These are phyloP conservation scores for Colletotrichum filicis DNA, from an alignment of 2,329 filamentous ascomycete species.

Conservation along the genomic window DNA sequence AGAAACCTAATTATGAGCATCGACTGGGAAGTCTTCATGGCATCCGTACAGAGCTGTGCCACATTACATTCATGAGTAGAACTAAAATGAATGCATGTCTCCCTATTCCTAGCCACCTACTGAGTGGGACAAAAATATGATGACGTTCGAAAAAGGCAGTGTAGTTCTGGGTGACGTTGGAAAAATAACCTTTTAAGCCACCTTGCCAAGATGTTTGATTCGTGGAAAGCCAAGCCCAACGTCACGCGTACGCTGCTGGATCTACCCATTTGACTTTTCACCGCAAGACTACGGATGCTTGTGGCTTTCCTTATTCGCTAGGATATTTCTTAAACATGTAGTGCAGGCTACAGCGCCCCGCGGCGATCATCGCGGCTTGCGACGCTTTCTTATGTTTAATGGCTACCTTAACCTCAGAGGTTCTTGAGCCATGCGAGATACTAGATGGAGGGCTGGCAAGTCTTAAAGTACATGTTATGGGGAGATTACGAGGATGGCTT, in stretches of 20 bases:
- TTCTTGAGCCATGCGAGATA: no score
- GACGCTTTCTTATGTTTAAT: background rate
- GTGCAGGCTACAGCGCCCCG: background rate
- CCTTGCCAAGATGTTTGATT: background rate
- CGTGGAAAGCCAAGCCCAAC: background rate
- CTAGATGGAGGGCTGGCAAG: no score
- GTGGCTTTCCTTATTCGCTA: background rate
- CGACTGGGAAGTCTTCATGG: background rate
- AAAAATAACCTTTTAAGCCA: background rate
- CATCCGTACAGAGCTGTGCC: background rate
- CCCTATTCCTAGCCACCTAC: no score
- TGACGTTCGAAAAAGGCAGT: background rate
- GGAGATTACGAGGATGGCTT: no score
- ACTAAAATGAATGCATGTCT: background rate
- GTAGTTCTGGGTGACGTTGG: background rate
- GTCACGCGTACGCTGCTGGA: background rate
- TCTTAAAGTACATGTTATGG: no score
- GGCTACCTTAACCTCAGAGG: no score
- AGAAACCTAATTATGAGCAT: background rate
- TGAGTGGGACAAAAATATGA: no score
- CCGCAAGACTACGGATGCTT: background rate
- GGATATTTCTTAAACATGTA: background rate
- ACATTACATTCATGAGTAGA: background rate
- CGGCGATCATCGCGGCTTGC: background rate
- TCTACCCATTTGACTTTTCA: background rate